phyloP scores from a whole-genome alignment of 2,329 filamentous ascomycete species.

The Alternaria novae-zelandiae region DNA sequence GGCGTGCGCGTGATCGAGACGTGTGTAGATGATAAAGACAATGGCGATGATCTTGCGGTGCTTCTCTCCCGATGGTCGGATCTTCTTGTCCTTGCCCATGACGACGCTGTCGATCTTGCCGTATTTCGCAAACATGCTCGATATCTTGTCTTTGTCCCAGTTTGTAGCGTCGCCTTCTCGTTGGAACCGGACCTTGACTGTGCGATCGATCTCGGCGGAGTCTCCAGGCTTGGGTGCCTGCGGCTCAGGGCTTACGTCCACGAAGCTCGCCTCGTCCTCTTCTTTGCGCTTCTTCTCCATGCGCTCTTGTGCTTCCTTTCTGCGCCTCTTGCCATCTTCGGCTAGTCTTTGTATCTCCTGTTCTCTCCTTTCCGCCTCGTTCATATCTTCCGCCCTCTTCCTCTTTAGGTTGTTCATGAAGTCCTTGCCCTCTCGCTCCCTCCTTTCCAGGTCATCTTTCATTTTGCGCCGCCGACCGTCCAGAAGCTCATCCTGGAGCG shows the following conservation, averaged over 20 bases:
- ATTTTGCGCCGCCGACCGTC: constrained; percentile 75
- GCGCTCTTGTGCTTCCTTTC: constrained; percentile 61
- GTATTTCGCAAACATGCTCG: constrained; percentile 58
- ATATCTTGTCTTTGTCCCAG: constrained; percentile 57
- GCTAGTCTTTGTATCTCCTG: constrained; percentile 55
- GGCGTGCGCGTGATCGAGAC: constrained; percentile 64
- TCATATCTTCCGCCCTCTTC: constrained; percentile 53
- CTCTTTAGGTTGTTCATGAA: constrained; percentile 49
- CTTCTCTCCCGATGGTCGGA: constrained; percentile 55
- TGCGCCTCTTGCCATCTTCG: constrained; percentile 59
- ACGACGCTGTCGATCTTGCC: constrained; percentile 64
- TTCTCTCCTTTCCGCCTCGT: constrained; percentile 64
- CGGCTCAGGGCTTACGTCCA: constrained; percentile 33
- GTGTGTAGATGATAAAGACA: constrained; percentile 63
- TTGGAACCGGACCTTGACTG: constrained; percentile 64
- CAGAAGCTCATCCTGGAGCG: constrained; percentile 74
- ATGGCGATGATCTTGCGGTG: constrained; percentile 60
- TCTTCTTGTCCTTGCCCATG: constrained; percentile 63
- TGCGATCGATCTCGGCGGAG: constrained; percentile 61
- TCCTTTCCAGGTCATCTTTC: constrained; percentile 83
- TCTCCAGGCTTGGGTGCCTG: constrained; percentile 34
- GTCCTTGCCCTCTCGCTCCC: constrained; percentile 62
- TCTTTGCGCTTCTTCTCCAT: constrained; percentile 61
- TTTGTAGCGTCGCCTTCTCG: constrained; percentile 53
- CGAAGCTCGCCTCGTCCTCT: constrained; percentile 50